Percentiles rank a stretch among this genome's conserved stretches.
Conservation (phyloP, 352 stramenopile species). For the Globisporangium alternatum region DNA sequence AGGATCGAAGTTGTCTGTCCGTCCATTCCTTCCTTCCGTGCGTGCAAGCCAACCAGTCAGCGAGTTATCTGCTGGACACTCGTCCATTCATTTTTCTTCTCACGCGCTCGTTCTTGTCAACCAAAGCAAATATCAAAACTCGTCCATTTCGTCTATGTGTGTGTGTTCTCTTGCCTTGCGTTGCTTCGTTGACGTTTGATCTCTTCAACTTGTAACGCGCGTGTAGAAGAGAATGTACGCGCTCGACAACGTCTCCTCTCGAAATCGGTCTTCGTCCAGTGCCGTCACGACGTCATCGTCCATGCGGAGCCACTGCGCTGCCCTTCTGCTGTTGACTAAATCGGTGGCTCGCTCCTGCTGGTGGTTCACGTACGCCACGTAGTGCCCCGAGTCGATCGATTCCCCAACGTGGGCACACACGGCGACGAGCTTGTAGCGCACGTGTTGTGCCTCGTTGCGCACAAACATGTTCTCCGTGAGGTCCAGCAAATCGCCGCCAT, state of each 20-base stretch:
- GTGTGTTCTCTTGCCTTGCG: background rate
- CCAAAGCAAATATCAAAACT: slow-evolving; percentile 1
- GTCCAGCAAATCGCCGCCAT: slow-evolving; percentile 35
- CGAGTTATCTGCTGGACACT: background rate
- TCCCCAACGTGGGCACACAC: slow-evolving; percentile 72
- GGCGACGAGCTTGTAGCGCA: slow-evolving; percentile 55
- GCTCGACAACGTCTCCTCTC: slow-evolving; percentile 45
- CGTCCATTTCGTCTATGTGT: slow-evolving; percentile 9
- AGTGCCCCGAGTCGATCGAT: slow-evolving; percentile 66
- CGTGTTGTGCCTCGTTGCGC: slow-evolving; percentile 35
- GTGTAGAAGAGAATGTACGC: slow-evolving; percentile 82
- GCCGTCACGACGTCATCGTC: slow-evolving; percentile 63
- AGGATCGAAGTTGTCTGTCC: background rate
- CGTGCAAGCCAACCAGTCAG: background rate
- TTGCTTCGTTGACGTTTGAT: background rate
- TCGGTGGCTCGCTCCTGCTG: background rate
- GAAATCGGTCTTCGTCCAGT: slow-evolving; percentile 43
- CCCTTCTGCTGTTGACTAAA: background rate
- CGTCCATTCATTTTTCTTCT: background rate
- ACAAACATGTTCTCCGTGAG: slow-evolving; percentile 69
- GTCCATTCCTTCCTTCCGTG: slow-evolving; percentile 1
- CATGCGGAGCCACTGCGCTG: slow-evolving; percentile 56
- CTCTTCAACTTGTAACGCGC: slow-evolving; percentile 15
- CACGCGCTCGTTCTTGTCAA: slow-evolving; percentile 1
- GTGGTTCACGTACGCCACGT: slow-evolving; percentile 59